A percentile compares a stretch with the other conserved stretches of the same genome.
Conservation (phyloP, 352 stramenopile genomes). For the Phytophthora pinifolia region DNA sequence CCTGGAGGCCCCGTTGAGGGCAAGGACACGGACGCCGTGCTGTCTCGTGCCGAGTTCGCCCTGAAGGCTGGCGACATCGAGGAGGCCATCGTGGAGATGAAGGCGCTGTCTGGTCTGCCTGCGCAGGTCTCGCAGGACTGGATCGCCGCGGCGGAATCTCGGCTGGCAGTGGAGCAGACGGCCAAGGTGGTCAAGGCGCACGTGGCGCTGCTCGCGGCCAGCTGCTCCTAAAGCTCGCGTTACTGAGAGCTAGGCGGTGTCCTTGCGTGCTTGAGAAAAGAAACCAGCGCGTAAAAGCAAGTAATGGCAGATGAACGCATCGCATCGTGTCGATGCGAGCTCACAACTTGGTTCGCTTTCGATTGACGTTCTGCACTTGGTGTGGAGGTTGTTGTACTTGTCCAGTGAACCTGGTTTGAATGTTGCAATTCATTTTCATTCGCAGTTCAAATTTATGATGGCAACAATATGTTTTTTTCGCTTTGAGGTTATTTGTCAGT, state of each 20-base stretch:
- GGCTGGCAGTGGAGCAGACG: conserved; percentile 80
- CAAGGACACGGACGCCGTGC: conserved; percentile 65
- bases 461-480: no score
- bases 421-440: no score
- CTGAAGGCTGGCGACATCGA: conserved; percentile 83
- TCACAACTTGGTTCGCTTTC: no score
- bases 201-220: conserved; percentile 76
- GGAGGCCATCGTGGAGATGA: conserved; percentile 67
- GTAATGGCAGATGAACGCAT: conserved; percentile 15
- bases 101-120: conserved; percentile 61
- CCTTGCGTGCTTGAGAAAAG: conserved; percentile 31
- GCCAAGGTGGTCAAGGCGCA: conserved; percentile 85
- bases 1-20: conserved; percentile 78
- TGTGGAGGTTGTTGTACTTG: no score
- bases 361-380: no score
- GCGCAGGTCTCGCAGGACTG: conserved; percentile 77
- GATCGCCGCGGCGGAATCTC: conserved; percentile 69
- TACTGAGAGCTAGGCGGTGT: conserved; percentile 1
- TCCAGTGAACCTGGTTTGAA: no score
- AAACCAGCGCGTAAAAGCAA: conserved; percentile 24
- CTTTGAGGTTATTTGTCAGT: no score
- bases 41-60: conserved; percentile 81
- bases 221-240: conserved; percentile 58
- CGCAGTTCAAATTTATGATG: no score
- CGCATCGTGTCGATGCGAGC: neutral